These are phyloP conservation scores for Ceratobasidium sp. DNA, from an alignment of 1,284 basidiomycete species.

Conservation along the genomic window DNA sequence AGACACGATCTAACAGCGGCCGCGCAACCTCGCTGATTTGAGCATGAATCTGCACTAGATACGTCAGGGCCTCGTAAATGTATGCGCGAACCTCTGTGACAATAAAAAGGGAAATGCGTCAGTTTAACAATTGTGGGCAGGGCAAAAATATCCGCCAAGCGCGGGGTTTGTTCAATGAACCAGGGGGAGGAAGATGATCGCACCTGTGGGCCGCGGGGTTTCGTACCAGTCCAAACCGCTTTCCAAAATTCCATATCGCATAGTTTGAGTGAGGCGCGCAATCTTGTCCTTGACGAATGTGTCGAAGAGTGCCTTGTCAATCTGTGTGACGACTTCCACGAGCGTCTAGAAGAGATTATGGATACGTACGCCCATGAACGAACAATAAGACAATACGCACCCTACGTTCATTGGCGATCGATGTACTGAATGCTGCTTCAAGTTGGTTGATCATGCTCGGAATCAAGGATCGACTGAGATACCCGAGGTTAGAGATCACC, in stretches of 20 bases:
- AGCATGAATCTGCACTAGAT: conserved; percentile 91
- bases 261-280: conserved; percentile 69
- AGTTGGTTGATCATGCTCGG: conserved; percentile 86
- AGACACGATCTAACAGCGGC: conserved; percentile 80
- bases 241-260: conserved; percentile 83
- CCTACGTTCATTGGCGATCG: conserved; percentile 79
- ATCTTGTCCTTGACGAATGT: conserved; percentile 87
- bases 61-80: conserved; percentile 90
- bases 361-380: conserved; percentile 35
- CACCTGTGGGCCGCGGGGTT: conserved; percentile 87
- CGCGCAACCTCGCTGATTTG: conserved; percentile 86
- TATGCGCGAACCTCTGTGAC: conserved; percentile 94
- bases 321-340: conserved; percentile 78
- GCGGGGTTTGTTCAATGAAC: background rate
- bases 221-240: conserved; percentile 90
- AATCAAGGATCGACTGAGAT: conserved; percentile 76
- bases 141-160: background rate
- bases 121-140: background rate
- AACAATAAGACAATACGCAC: conserved; percentile 54
- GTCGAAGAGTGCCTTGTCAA: conserved; percentile 89
- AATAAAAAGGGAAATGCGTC: background rate
- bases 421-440: conserved; percentile 78
- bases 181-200: conserved; percentile 49
- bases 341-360: conserved; percentile 64
- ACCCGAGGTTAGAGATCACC: conserved; percentile 88